Evolutionary conservation across 1,284 basidiomycete species (phyloP).

Genomic region (Fomitiporia mediterranea): DNA sequence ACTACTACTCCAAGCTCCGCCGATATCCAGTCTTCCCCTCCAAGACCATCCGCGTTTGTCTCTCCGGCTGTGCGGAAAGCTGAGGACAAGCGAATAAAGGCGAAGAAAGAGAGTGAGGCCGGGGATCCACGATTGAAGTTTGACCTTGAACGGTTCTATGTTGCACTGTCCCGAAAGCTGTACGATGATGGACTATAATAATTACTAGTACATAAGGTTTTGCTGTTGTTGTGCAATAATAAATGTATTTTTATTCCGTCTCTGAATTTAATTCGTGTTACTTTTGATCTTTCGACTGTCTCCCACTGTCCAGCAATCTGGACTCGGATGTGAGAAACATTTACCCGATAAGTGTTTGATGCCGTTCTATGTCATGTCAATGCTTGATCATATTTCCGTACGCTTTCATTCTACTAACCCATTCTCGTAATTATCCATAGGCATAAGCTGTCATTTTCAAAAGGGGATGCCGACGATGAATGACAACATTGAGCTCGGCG

Average conservation of each 20-base stretch:
- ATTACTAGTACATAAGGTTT: not conserved
- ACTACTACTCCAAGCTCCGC: constrained; percentile 13
- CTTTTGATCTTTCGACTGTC: too few relatives aligned
- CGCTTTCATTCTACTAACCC: too few relatives aligned
- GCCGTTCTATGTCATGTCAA: too few relatives aligned
- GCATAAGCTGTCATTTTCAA: too few relatives aligned
- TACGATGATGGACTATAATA: constrained; percentile 72
- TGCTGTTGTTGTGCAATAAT: not conserved
- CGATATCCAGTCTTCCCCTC: constrained; percentile 3
- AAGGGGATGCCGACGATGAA: too few relatives aligned
- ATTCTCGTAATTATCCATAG: too few relatives aligned
- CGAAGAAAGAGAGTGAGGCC: constrained; percentile 27
- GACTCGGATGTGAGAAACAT: too few relatives aligned
- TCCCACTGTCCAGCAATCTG: too few relatives aligned
- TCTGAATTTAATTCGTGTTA: too few relatives aligned
- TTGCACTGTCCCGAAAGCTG: constrained; percentile 70
- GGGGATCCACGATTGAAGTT: constrained; percentile 51
- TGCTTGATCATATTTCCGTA: too few relatives aligned
- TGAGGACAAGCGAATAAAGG: constrained; percentile 22
- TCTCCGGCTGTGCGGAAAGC: constrained; percentile 17
- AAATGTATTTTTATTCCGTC: not conserved
- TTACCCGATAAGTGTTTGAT: too few relatives aligned
- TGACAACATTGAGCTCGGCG: constrained; percentile 1
- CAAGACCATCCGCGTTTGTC: constrained; percentile 16
- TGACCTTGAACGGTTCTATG: constrained; percentile 73